phyloP scores from a whole-genome alignment of 306 rosid species.

The Ceratonia siliqua region DNA sequence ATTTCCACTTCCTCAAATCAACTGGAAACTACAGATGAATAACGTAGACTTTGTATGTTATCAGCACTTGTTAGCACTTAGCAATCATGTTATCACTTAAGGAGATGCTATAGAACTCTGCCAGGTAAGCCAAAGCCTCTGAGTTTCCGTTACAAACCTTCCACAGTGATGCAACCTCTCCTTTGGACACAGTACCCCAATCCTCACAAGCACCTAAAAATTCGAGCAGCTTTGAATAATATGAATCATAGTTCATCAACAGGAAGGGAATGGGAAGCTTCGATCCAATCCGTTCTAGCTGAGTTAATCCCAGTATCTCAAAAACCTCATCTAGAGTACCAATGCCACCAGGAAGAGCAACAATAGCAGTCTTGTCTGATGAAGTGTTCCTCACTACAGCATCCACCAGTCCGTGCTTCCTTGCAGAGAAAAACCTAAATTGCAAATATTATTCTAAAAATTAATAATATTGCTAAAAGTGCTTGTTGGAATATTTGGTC shows the following conservation, averaged over 20 bases:
- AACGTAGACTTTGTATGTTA: neutral
- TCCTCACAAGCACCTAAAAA: constrained; percentile 67
- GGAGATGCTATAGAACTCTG: constrained; percentile 62
- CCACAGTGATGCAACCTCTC: constrained; percentile 84
- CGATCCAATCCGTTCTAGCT: constrained; percentile 84
- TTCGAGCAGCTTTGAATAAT: constrained; percentile 71
- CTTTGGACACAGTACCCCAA: constrained; percentile 77
- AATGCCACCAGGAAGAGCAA: constrained; percentile 89
- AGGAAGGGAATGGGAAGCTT: constrained; percentile 72
- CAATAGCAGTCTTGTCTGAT: constrained; percentile 69
- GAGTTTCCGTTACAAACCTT: constrained; percentile 74
- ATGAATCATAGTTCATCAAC: constrained; percentile 87
- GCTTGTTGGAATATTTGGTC: neutral
- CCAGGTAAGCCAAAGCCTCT: constrained; percentile 73
- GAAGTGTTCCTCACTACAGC: constrained; percentile 68
- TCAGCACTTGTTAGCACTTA: neutral
- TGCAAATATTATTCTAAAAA: no score
- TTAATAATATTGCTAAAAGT: no score
- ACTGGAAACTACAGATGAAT: neutral
- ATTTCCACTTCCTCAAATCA: neutral
- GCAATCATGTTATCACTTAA: constrained; percentile 25
- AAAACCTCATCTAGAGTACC: constrained; percentile 93
- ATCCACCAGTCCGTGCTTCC: constrained; percentile 96
- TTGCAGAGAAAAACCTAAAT: constrained; percentile 91
- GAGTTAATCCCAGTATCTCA: constrained; percentile 76